Conservation (phyloP, 1,139 yeast species). For the Protomyces pachydermus region DNA sequence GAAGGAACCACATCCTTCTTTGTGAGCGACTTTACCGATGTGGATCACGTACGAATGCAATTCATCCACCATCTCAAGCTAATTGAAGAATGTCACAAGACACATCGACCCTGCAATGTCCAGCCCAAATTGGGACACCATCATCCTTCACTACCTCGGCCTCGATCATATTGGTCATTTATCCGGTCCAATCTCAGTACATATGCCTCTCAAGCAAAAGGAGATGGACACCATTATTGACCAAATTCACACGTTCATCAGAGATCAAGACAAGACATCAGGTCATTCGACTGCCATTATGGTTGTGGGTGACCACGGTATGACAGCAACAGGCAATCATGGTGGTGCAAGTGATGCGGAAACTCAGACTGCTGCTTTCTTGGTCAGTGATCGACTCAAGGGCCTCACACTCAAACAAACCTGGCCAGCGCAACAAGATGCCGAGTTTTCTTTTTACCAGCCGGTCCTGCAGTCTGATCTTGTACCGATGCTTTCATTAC, state of each 20-base stretch:
- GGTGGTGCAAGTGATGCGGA: constrained; percentile 94
- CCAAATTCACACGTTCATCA: constrained; percentile 48
- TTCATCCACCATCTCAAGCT: neutral
- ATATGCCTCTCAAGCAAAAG: constrained; percentile 71
- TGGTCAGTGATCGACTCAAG: constrained; percentile 59
- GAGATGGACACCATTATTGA: constrained; percentile 76
- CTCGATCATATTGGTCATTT: constrained; percentile 96
- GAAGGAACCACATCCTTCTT: constrained; percentile 94
- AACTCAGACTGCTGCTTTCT: constrained; percentile 73
- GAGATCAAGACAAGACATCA: constrained; percentile 40
- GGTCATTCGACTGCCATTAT: constrained; percentile 56
- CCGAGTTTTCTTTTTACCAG: constrained; percentile 47
- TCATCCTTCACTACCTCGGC: constrained; percentile 86
- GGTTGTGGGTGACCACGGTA: constrained; percentile 91
- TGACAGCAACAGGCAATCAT: constrained; percentile 86
- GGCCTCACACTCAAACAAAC: constrained; percentile 32
- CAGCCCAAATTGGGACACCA: constrained; percentile 63
- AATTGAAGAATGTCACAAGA: constrained; percentile 65
- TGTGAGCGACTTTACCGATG: constrained; percentile 90
- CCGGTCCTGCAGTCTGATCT: constrained; percentile 73
- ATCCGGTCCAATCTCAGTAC: constrained; percentile 77
- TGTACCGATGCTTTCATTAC: constrained; percentile 74
- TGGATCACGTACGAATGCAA: constrained; percentile 49
- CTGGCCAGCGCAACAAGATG: constrained; percentile 28
- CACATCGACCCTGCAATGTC: constrained; percentile 60